phyloP scores from a whole-genome alignment of 2,329 filamentous ascomycete genomes.

The Akanthomyces muscarius region DNA sequence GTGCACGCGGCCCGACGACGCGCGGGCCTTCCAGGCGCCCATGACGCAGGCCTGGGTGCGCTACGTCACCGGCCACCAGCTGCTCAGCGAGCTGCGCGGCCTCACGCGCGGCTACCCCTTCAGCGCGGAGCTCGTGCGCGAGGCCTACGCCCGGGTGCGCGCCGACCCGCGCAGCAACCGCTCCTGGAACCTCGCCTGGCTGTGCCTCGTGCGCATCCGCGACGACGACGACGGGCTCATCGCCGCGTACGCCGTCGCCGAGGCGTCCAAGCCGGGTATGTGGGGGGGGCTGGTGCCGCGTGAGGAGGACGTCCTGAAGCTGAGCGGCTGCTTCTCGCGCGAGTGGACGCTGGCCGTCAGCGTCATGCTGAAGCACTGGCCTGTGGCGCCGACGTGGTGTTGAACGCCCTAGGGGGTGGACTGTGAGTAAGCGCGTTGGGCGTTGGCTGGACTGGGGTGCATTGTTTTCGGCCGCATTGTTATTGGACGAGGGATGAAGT shows the following conservation, averaged over 20 bases:
- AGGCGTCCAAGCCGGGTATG: slow-evolving; percentile 63
- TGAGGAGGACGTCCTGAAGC: slow-evolving; percentile 51
- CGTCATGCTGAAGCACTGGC: slow-evolving; percentile 67
- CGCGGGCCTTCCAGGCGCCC: slow-evolving; percentile 53
- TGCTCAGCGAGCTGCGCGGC: slow-evolving; percentile 65
- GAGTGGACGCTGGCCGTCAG: slow-evolving; percentile 65
- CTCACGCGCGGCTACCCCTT: slow-evolving; percentile 66
- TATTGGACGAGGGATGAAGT: too few species aligned
- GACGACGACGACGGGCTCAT: slow-evolving; percentile 56
- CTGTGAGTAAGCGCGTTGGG: not conserved
- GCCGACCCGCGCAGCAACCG: slow-evolving; percentile 61
- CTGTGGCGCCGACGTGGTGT: slow-evolving; percentile 53
- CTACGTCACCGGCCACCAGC: slow-evolving; percentile 67
- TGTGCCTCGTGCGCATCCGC: slow-evolving; percentile 62
- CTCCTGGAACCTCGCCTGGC: slow-evolving; percentile 75
- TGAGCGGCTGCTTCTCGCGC: slow-evolving; percentile 58
- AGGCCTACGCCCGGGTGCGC: slow-evolving; percentile 61
- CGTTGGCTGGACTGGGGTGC: not conserved
- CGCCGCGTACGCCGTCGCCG: slow-evolving; percentile 53
- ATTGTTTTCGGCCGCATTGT: too few species aligned
- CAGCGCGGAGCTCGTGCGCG: slow-evolving; percentile 58
- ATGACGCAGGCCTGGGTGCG: slow-evolving; percentile 69
- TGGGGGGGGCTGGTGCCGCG: slow-evolving; percentile 61
- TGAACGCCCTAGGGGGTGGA: slow-evolving; percentile 25
- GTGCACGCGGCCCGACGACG: slow-evolving; percentile 55